These are phyloP conservation scores for Chalaropsis ovoidea DNA, from an alignment of 2,329 filamentous ascomycete species.

Conservation along the genomic window DNA sequence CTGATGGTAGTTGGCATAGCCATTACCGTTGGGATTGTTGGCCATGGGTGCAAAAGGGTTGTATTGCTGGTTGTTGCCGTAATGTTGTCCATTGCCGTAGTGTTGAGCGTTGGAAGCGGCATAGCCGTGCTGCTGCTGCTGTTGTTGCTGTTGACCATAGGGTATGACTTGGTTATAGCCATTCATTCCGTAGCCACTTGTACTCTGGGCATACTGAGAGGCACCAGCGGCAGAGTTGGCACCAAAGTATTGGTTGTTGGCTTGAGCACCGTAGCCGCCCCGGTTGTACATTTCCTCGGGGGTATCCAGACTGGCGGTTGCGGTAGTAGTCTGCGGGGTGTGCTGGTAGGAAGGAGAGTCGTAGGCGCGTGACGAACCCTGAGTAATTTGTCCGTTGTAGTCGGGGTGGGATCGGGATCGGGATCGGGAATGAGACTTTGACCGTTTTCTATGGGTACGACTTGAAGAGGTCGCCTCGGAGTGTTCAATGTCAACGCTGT, in stretches of 20 bases:
- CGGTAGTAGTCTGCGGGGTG: conserved; percentile 36
- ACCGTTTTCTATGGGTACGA: not conserved
- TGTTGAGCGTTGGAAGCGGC: not conserved
- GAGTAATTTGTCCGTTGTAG: conserved; percentile 5
- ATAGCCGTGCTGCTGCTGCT: conserved; percentile 19
- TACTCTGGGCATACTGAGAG: conserved; percentile 32
- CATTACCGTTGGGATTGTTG: conserved; percentile 21
- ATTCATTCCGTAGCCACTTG: conserved; percentile 32
- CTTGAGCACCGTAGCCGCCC: conserved; percentile 26
- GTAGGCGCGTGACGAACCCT: conserved; percentile 17
- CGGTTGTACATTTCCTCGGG: conserved; percentile 50
- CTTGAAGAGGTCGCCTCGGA: conserved; percentile 6
- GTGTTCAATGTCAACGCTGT: not conserved
- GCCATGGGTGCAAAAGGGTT: not conserved
- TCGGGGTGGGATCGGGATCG: conserved; percentile 29
- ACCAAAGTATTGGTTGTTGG: conserved; percentile 26
- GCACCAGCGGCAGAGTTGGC: not conserved
- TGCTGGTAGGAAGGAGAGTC: conserved; percentile 21
- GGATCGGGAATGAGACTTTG: conserved; percentile 29
- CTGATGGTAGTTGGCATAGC: conserved; percentile 28
- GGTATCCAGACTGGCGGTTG: conserved; percentile 54
- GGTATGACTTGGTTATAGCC: conserved; percentile 36
- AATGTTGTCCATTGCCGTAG: conserved; percentile 9
- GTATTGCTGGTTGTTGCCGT: conserved; percentile 1
- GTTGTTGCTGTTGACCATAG: conserved; percentile 31